phyloP scores from a whole-genome alignment of 75 land plant genomes.

The Pinus albicaulis region DNA sequence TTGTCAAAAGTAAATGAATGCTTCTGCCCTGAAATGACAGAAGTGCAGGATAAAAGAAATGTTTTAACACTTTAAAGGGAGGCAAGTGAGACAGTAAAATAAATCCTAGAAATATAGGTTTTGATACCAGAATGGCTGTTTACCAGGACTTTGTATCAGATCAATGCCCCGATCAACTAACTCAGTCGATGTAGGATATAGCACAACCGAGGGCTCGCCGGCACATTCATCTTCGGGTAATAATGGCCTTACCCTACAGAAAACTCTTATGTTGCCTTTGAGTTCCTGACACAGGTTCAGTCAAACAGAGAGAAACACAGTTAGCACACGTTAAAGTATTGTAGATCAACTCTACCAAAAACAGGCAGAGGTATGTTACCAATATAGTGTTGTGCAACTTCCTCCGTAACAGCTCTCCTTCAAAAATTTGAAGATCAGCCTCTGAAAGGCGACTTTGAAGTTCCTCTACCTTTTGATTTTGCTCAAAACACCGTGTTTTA shows the following conservation, averaged over 20 bases:
- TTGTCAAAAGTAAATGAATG: slow-evolving; percentile 82
- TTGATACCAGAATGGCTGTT: background rate
- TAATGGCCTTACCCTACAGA: slow-evolving; percentile 88
- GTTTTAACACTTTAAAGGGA: background rate
- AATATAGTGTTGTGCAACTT: slow-evolving; percentile 91
- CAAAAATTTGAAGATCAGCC: slow-evolving; percentile 53
- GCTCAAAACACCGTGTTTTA: slow-evolving; percentile 38
- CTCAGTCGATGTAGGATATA: slow-evolving; percentile 73
- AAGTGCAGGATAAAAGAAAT: background rate
- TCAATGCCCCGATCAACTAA: slow-evolving; percentile 75
- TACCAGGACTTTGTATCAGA: slow-evolving; percentile 55
- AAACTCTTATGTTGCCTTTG: slow-evolving; percentile 93
- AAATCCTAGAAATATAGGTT: background rate
- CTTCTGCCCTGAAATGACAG: slow-evolving; percentile 47
- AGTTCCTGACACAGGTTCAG: slow-evolving; percentile 60
- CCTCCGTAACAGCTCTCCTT: slow-evolving; percentile 76
- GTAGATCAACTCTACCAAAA: background rate
- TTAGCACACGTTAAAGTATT: background rate
- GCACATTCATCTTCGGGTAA: slow-evolving; percentile 63
- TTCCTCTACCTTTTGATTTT: slow-evolving; percentile 32
- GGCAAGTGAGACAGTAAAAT: background rate
- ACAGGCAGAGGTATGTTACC: slow-evolving; percentile 31
- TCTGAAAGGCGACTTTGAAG: slow-evolving; percentile 57
- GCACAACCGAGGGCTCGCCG: slow-evolving; percentile 31
- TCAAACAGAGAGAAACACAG: background rate